Percentiles rank a stretch among this genome's conserved stretches.
phyloP scores from a whole-genome alignment of 371 early-diverging fungal genomes.

The Agmasoma carcini region DNA sequence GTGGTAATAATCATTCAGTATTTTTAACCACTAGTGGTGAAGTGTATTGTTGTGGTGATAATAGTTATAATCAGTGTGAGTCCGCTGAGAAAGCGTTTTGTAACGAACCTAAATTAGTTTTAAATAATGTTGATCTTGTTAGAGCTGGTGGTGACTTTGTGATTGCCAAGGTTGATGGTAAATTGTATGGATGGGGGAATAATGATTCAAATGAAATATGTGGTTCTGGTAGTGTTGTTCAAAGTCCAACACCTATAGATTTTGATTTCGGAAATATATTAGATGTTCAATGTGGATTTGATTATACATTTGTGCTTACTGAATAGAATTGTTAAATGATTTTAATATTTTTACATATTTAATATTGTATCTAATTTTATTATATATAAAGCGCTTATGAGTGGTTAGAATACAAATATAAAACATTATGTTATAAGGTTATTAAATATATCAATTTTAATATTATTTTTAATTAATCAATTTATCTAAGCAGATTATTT shows the following conservation, averaged over 20 bases:
- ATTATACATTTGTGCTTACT: constrained; percentile 41
- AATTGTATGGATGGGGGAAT: constrained; percentile 46
- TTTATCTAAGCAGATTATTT: no score
- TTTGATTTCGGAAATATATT: constrained; percentile 48
- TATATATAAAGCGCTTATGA: neutral
- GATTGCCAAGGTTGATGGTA: constrained; percentile 23
- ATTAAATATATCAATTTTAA: no score
- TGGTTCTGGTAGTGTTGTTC: constrained; percentile 8
- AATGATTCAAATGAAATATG: constrained; percentile 43
- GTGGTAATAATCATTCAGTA: constrained; percentile 48
- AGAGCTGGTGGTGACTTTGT: constrained; percentile 35
- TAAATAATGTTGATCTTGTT: constrained; percentile 26
- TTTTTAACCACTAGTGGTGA: constrained; percentile 39
- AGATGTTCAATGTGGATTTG: constrained; percentile 43
- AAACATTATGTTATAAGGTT: neutral
- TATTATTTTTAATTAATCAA: no score
- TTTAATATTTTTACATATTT: neutral
- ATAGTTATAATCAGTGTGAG: constrained; percentile 49
- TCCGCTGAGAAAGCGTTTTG: constrained; percentile 13
- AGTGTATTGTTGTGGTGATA: constrained; percentile 51
- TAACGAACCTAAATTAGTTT: constrained; percentile 12
- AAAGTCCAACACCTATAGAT: constrained; percentile 32
- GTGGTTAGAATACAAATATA: neutral
- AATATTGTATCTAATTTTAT: neutral
- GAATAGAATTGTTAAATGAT: constrained; percentile 15